Evolutionary conservation across 345 rosid species (phyloP).

Genomic region (Boechera retrofracta): DNA sequence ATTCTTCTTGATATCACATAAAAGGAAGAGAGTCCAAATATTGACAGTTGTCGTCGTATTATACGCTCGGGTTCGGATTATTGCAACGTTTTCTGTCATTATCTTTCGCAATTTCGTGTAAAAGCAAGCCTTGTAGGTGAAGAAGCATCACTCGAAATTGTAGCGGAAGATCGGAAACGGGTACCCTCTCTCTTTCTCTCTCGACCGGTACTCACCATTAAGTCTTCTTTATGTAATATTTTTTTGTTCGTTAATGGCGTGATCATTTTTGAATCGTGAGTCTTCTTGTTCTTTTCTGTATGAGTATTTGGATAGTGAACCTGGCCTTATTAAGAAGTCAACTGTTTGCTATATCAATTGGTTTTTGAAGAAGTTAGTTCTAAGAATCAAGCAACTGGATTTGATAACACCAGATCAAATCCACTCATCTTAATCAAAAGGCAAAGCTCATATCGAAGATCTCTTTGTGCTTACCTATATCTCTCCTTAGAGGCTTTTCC

Average conservation of each 20-base stretch:
- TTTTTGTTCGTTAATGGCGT: background rate
- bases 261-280: background rate
- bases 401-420: background rate
- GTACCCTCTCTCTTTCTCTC: slow-evolving; percentile 12
- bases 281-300: background rate
- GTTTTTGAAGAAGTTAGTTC: background rate
- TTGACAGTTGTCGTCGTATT: background rate
- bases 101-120: background rate
- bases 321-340: slow-evolving; percentile 1
- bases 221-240: background rate
- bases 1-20: background rate
- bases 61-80: background rate
- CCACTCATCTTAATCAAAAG: background rate
- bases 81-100: background rate
- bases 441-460: no score
- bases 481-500: background rate
- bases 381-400: background rate
- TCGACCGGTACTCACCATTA: background rate
- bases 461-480: background rate
- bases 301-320: background rate
- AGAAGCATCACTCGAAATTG: background rate
- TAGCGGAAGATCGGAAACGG: slow-evolving; percentile 2
- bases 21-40: slow-evolving; percentile 1
- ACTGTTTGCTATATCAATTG: background rate
- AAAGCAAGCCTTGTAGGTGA: background rate